Evolutionary conservation across 1,284 basidiomycete genomes (phyloP), one percentile per base, ranked within the genome.

Genomic region (Pterulicium gracile): DNA sequence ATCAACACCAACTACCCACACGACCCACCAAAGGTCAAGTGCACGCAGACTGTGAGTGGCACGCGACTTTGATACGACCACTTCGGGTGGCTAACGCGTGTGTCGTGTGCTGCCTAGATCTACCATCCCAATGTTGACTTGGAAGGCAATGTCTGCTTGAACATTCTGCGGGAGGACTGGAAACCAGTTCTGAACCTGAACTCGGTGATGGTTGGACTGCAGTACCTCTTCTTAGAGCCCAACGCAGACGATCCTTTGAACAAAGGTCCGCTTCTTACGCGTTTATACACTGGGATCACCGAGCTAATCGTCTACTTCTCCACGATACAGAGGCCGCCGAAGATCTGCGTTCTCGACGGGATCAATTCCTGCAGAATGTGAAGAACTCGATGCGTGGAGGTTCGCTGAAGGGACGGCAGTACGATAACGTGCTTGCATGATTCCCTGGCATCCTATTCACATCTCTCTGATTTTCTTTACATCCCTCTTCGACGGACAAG

Each of bases 1-100:
- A 97, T 98, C 77, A 96, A 92, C 69, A 83, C 82, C 62, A 98
- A 96, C 68, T 99, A 99, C 66, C 96, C 96, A 40, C 96, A 99
- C 64, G 95, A 98, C 57, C 92, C 95, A 48, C 96, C 96, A 56
- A 98, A 97, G 67, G 96, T 99, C 67, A 94, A 96, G 63, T 98
- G 95, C 69, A 84, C 81, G 47, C 91, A 94, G 63, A 97, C 86
- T 58, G 94, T 94, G 57, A 47, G 79, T 62, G 42, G 43, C 48
- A n/a, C n/a, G n/a, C n/a, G n/a, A n/a, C n/a, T n/a, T n/a, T n/a
- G n/a, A n/a, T n/a, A n/a, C n/a, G n/a, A n/a, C 20, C 44, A 20
- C 49, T 19, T 47, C 19, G 20, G 22, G 44, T 34, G 43, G 44
- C 23, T 32, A 23, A 19, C 10, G 18, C n/a, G 22, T 54, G 45